phyloP scores from a whole-genome alignment of 2,329 filamentous ascomycete genomes.

The Endoconidiophora laricicola region DNA sequence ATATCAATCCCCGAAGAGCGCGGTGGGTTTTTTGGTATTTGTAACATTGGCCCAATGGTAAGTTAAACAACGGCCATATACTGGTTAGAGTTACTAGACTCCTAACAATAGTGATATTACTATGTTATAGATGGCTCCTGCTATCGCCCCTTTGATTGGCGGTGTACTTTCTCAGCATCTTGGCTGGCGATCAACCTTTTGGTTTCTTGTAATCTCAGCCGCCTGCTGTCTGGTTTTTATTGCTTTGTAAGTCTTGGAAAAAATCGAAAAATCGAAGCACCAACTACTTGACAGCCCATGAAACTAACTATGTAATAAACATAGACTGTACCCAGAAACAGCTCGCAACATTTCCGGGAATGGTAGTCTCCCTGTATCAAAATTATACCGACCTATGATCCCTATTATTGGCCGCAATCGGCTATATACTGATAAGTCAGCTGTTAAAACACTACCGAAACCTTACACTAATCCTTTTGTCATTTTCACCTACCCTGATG shows the following conservation, averaged over 20 bases:
- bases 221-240: conserved; percentile 22
- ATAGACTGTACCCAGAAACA: conserved; percentile 19
- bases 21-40: conserved; percentile 21
- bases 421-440: not conserved
- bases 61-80: not conserved
- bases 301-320: too few relatives aligned
- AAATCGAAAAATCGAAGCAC: too few relatives aligned
- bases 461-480: conserved; percentile 18
- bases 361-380: conserved; percentile 14
- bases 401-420: conserved; percentile 13
- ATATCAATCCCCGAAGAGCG: conserved; percentile 20
- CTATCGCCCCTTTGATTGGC: conserved; percentile 33
- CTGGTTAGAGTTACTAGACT: not conserved
- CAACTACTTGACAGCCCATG: too few relatives aligned
- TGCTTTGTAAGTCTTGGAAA: conserved; percentile 13
- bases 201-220: conserved; percentile 33
- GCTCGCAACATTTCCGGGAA: conserved; percentile 18
- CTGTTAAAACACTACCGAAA: not conserved
- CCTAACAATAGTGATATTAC: not conserved
- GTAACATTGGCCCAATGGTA: conserved; percentile 21
- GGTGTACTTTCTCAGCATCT: conserved; percentile 29
- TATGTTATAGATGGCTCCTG: conserved; percentile 23
- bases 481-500: conserved; percentile 20
- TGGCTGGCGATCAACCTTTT: conserved; percentile 36
- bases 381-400: conserved; percentile 14